These are phyloP conservation scores for Cyclotella atomus DNA, from an alignment of 108 stramenopile species.

Conservation along the genomic window DNA sequence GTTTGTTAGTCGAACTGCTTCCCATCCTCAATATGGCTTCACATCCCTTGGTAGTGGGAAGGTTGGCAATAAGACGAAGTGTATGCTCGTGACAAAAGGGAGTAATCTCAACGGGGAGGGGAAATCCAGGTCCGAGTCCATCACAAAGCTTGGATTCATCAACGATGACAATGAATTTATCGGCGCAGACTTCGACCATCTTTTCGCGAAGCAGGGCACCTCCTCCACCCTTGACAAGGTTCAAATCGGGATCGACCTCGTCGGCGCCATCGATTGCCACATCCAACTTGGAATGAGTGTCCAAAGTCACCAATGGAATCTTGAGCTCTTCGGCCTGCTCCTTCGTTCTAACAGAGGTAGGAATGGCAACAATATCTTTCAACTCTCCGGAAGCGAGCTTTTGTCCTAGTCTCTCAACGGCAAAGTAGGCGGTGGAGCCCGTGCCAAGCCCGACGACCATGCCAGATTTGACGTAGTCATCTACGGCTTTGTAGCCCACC, in stretches of 20 bases:
- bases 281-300: constrained; percentile 94
- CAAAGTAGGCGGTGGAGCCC: constrained; percentile 98
- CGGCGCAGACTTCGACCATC: constrained; percentile 91
- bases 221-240: constrained; percentile 98
- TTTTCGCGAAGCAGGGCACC: constrained; percentile 96
- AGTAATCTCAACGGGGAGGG: constrained; percentile 95
- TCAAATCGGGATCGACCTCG: constrained; percentile 94
- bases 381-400: constrained; percentile 88
- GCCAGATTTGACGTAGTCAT: constrained; percentile 91
- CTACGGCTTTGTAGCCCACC: constrained; percentile 92
- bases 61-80: constrained; percentile 80
- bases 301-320: constrained; percentile 95
- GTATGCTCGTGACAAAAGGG: constrained; percentile 98
- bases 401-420: constrained; percentile 97
- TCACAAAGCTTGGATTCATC: constrained; percentile 97
- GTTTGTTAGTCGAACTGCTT: constrained; percentile 73
- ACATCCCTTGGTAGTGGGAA: constrained; percentile 89
- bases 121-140: constrained; percentile 94
- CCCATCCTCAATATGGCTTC: constrained; percentile 92
- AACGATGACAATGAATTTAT: constrained; percentile 91
- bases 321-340: constrained; percentile 92
- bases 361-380: constrained; percentile 96
- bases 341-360: constrained; percentile 97
- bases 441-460: constrained; percentile 99
- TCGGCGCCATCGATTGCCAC: constrained; percentile 99